phyloP scores from a whole-genome alignment of 2,329 filamentous ascomycete genomes.

The Anisogramma anomala region DNA sequence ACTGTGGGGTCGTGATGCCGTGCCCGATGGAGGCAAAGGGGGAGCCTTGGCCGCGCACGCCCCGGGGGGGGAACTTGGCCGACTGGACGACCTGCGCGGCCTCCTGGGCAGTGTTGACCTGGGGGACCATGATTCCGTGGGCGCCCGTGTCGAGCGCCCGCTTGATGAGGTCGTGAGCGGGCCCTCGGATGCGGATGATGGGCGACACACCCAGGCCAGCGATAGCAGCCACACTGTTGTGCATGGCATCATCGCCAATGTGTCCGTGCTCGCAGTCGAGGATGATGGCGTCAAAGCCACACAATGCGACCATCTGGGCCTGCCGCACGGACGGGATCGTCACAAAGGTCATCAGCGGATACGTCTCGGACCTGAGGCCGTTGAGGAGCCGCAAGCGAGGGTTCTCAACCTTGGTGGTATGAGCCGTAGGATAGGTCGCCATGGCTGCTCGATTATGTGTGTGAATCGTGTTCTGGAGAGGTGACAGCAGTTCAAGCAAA shows the following conservation, averaged over 20 bases:
- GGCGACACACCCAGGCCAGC: conserved; percentile 16
- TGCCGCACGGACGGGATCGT: conserved; percentile 34
- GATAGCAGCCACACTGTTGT: conserved; percentile 17
- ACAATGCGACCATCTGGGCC: conserved; percentile 37
- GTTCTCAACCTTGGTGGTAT: conserved; percentile 26
- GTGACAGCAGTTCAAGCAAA: too few relatives aligned
- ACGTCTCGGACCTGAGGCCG: conserved; percentile 27
- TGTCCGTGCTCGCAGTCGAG: conserved; percentile 19
- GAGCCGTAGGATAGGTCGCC: conserved; percentile 20
- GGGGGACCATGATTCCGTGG: conserved; percentile 23
- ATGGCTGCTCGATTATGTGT: not conserved
- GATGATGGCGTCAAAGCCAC: conserved; percentile 37
- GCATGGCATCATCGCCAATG: conserved; percentile 19
- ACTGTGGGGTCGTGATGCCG: conserved; percentile 33
- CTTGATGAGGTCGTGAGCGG: conserved; percentile 23
- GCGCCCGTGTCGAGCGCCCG: conserved; percentile 22
- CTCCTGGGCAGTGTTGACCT: conserved; percentile 34
- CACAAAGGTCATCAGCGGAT: conserved; percentile 37
- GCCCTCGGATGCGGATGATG: conserved; percentile 16
- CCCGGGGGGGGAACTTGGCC: conserved; percentile 39
- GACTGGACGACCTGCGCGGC: conserved; percentile 33
- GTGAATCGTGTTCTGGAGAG: too few relatives aligned
- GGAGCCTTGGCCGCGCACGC: conserved; percentile 38
- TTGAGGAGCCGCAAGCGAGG: conserved; percentile 33
- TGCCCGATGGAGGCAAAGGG: conserved; percentile 36